phyloP scores from a whole-genome alignment of 768 basidiomycete genomes.

The Leucocoprinus sp. region DNA sequence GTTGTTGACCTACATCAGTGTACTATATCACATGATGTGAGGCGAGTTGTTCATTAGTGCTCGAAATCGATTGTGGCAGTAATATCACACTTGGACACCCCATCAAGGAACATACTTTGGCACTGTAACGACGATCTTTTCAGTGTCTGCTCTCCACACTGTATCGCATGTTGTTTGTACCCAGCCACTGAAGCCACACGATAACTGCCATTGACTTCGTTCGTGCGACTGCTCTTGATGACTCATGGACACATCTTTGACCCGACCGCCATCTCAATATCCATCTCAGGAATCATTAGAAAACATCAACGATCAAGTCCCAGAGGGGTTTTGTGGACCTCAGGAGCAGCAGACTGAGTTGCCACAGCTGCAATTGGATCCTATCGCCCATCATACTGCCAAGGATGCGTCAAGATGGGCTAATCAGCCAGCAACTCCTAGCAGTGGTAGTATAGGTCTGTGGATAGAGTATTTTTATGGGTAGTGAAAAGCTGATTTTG shows the following conservation, averaged over 20 bases:
- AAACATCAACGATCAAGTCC: constrained; percentile 49
- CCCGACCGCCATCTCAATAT: constrained; percentile 8
- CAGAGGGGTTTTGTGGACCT: constrained; percentile 34
- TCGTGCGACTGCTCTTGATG: neutral
- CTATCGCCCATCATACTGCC: neutral
- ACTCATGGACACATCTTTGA: constrained; percentile 1
- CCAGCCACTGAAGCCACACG: neutral
- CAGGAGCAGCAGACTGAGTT: neutral
- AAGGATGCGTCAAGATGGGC: neutral
- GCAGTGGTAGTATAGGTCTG: constrained; percentile 4
- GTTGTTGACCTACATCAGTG: no score
- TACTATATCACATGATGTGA: no score
- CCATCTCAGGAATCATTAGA: constrained; percentile 49
- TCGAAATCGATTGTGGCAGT: no score
- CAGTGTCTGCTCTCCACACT: neutral
- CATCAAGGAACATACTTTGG: no score
- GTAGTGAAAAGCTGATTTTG: neutral
- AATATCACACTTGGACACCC: no score
- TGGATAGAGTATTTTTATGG: neutral
- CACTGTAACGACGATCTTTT: no score
- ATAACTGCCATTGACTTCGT: neutral
- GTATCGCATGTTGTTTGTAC: constrained; percentile 1
- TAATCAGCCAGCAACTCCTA: constrained; percentile 5
- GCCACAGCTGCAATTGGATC: constrained; percentile 1
- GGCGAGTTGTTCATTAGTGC: no score